Base-by-base conservation (phyloP, 352 stramenopile species). In the Globisporangium megalacanthum region DNA sequence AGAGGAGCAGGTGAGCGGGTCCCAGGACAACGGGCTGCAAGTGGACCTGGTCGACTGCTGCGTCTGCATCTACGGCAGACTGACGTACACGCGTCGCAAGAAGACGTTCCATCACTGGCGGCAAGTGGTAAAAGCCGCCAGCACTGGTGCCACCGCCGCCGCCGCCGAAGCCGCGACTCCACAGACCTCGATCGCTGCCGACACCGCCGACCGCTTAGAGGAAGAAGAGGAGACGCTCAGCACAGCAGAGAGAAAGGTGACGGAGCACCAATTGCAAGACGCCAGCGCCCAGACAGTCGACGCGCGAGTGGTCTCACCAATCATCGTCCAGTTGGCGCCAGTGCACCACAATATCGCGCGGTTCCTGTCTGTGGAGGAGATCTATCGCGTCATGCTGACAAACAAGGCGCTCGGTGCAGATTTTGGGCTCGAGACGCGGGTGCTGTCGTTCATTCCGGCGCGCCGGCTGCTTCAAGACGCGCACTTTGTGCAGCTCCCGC, bases 51-150 rank as follows among this genome's bases (percentile, higher is more conserved):
- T 83, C 48, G 70, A 78, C 10, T 86, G 70, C 70, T 90, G 77
- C 56, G 69, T 77, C 17, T 90, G 80, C 47, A 65, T 85, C 7
- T 83, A 88, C 58, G 74, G 88, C 60, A 77, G 80, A 8, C 62
- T 88, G 49, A 85, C 72, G 37, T 87, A 88, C 59, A 80, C 88
- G 72, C 83, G 76, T 68, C 75, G 78, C 57, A 90, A 90, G 69
- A 87, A 88, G 64, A 85, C 70, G 2, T 90, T 90, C 57, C 72
- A 88, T 58, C 77, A 83, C 60, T 90, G 77, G 80, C 70, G 75
- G 17, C 72, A 87, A 54, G 62, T 65, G 3, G 70, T 80, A 36
- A 67, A 56, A 50, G 58, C 53, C 17, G 44, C 37, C 52, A 55
- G 29, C 2, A 61, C 37, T 49, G 60, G 22, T 50, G 57, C 44